Conservation (phyloP, 2,329 filamentous ascomycete genomes). For the Cercospora zeae-maydis region DNA sequence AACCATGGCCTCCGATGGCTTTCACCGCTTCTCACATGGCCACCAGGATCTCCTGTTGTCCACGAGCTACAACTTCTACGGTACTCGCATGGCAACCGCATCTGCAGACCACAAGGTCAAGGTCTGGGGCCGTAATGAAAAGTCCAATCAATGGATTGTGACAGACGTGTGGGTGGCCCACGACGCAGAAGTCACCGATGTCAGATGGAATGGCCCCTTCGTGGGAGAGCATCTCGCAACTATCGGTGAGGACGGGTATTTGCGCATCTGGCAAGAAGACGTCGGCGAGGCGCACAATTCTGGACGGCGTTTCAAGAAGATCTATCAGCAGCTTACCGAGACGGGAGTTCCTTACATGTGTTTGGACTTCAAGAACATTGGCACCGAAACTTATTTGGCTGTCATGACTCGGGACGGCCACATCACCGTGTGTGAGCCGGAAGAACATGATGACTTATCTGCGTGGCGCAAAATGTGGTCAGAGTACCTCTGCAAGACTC, state of each 20-base stretch:
- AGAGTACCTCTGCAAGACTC: slow-evolving; percentile 67
- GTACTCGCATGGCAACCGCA: slow-evolving; percentile 84
- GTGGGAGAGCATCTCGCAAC: slow-evolving; percentile 85
- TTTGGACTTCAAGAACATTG: slow-evolving; percentile 81
- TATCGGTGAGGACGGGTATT: slow-evolving; percentile 82
- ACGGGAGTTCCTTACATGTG: slow-evolving; percentile 71
- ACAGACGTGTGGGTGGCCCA: slow-evolving; percentile 89
- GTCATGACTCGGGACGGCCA: slow-evolving; percentile 79
- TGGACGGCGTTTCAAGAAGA: slow-evolving; percentile 74
- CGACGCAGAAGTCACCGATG: slow-evolving; percentile 83
- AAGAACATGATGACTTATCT: slow-evolving; percentile 74
- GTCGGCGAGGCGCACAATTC: slow-evolving; percentile 68
- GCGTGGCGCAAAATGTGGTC: slow-evolving; percentile 74
- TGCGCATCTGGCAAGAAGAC: slow-evolving; percentile 92
- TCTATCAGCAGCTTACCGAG: slow-evolving; percentile 60
- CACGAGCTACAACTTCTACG: slow-evolving; percentile 87
- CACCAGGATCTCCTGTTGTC: slow-evolving; percentile 79
- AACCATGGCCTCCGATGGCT: slow-evolving; percentile 34
- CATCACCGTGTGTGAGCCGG: slow-evolving; percentile 77
- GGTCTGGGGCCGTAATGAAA: slow-evolving; percentile 78
- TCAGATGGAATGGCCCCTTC: slow-evolving; percentile 90
- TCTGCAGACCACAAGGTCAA: slow-evolving; percentile 91
- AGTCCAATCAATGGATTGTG: slow-evolving; percentile 71
- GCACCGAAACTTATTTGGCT: slow-evolving; percentile 79
- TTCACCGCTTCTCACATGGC: slow-evolving; percentile 64